A percentile compares a stretch with the other conserved stretches of the same genome.
These are phyloP conservation scores for Pulveroboletus ravenelii DNA, from an alignment of 768 basidiomycete genomes.

Conservation along the genomic window DNA sequence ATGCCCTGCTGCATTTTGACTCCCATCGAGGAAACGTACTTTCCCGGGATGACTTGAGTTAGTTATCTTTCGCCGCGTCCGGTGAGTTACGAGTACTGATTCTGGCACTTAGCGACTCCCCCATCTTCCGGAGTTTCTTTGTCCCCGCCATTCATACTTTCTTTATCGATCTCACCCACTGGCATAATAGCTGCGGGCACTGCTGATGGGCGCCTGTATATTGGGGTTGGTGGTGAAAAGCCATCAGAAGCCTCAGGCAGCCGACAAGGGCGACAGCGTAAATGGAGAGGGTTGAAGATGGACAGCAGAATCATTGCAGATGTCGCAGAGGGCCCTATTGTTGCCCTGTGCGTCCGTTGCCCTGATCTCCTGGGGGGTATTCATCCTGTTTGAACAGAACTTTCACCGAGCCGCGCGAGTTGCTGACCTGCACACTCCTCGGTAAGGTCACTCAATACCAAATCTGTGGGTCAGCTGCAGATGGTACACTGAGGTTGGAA, in stretches of 20 bases:
- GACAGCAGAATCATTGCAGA: constrained; percentile 43
- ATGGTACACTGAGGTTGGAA: constrained; percentile 38
- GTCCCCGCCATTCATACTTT: constrained; percentile 73
- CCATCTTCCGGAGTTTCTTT: constrained; percentile 49
- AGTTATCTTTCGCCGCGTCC: constrained; percentile 7
- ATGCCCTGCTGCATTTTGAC: constrained; percentile 63
- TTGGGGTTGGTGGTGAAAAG: constrained; percentile 68
- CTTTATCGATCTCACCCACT: constrained; percentile 50
- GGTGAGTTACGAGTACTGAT: background rate
- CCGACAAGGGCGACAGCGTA: constrained; percentile 53
- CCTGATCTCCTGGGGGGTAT: background rate
- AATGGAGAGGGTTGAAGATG: constrained; percentile 66
- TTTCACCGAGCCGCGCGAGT: constrained; percentile 42
- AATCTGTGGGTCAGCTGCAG: constrained; percentile 36
- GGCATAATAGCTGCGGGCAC: constrained; percentile 67
- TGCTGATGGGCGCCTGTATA: constrained; percentile 69
- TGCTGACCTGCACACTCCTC: constrained; percentile 58
- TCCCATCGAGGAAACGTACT: constrained; percentile 49
- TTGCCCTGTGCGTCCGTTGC: constrained; percentile 50
- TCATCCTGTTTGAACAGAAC: constrained; percentile 33
- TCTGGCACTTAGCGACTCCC: constrained; percentile 27
- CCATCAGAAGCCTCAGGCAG: constrained; percentile 11
- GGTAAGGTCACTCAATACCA: constrained; percentile 52
- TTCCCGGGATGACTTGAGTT: constrained; percentile 59
- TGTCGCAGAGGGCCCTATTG: constrained; percentile 70